Conservation (phyloP, 371 early-diverging fungal genomes). For the Phascolomyces articulosus region DNA sequence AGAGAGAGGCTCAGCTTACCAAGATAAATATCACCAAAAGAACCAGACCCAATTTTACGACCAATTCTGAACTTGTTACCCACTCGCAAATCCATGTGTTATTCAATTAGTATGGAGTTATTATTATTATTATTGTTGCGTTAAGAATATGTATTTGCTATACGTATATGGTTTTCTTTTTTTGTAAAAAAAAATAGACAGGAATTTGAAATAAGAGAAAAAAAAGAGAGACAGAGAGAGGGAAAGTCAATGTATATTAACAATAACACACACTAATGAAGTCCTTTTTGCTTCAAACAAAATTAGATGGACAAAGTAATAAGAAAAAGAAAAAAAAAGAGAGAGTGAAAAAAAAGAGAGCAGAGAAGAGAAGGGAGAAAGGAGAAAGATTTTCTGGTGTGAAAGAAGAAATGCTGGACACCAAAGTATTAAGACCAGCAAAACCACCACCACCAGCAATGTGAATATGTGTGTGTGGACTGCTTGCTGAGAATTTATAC, state of each 20-base stretch:
- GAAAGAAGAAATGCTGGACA: too few relatives aligned
- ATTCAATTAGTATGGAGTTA: too few relatives aligned
- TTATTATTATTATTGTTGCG: too few relatives aligned
- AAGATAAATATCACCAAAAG: conserved; percentile 99
- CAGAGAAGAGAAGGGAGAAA: not conserved
- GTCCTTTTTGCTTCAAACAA: not conserved
- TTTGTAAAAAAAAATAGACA: too few relatives aligned
- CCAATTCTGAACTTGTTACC: conserved; percentile 96
- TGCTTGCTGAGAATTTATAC: too few relatives aligned
- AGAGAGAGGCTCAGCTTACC: conserved; percentile 55
- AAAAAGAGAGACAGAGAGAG: not conserved
- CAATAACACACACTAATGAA: too few relatives aligned
- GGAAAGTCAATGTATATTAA: not conserved
- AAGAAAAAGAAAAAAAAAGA: conserved; percentile 2
- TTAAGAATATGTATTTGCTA: too few relatives aligned
- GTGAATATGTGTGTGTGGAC: too few relatives aligned
- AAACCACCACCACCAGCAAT: too few relatives aligned
- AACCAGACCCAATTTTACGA: conserved; percentile 98
- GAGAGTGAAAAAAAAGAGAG: not conserved
- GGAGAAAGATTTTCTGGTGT: not conserved
- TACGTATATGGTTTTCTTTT: too few relatives aligned
- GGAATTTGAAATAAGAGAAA: not conserved
- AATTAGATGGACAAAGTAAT: not conserved
- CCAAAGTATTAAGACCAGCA: too few relatives aligned
- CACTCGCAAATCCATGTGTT: conserved; percentile 60